phyloP scores from a whole-genome alignment of 257 asterid species.

The Solanum sitiens region DNA sequence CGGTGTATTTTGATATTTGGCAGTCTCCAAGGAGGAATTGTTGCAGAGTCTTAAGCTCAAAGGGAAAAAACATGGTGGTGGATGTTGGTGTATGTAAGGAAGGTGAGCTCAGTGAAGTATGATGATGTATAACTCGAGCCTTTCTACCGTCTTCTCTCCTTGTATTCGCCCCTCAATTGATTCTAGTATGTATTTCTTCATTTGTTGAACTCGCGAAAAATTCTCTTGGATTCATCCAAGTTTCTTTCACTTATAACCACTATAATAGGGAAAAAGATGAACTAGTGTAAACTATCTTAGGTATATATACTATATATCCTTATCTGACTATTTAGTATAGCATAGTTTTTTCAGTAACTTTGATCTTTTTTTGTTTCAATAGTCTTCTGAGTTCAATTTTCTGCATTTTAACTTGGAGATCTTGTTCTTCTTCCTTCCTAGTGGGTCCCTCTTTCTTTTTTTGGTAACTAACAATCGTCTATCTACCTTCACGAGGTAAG shows the following conservation, averaged over 20 bases:
- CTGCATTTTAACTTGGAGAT: background rate
- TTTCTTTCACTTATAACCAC: background rate
- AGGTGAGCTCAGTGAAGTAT: slow-evolving; percentile 50
- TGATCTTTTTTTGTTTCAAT: background rate
- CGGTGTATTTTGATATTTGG: background rate
- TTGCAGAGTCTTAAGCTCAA: slow-evolving; percentile 46
- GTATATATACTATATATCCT: background rate
- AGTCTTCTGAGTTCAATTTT: background rate
- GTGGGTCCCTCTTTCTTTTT: background rate
- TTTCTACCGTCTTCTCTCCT: background rate
- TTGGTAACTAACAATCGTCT: background rate
- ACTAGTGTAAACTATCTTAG: background rate
- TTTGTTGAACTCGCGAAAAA: slow-evolving; percentile 12
- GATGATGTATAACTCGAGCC: background rate
- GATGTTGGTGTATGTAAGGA: slow-evolving; percentile 71
- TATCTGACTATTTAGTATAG: background rate
- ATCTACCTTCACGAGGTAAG: background rate
- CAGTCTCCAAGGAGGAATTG: slow-evolving; percentile 91
- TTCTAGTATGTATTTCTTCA: slow-evolving; percentile 22
- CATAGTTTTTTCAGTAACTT: background rate
- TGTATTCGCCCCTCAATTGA: background rate
- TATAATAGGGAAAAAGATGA: background rate
- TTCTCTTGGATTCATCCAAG: background rate
- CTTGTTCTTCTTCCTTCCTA: background rate
- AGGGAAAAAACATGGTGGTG: slow-evolving; percentile 28